Conservation (phyloP, 1,139 yeast genomes). For the Candida tropicalis region DNA sequence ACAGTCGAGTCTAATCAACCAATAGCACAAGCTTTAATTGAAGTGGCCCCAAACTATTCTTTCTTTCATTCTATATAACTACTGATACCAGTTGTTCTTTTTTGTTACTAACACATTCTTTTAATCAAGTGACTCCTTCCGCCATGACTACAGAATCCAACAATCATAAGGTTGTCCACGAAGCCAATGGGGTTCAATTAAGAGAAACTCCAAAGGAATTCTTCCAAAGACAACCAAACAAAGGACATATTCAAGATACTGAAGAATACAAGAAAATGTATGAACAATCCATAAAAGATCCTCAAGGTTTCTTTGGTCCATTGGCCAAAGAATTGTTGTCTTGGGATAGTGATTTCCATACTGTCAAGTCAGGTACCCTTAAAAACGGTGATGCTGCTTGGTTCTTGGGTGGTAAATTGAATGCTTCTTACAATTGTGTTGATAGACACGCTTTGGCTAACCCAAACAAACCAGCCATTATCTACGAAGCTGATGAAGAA, state of each 20-base stretch:
- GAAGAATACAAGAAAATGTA: conserved; percentile 79
- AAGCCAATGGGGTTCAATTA: conserved; percentile 68
- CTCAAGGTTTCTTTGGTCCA: conserved; percentile 82
- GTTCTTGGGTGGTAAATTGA: conserved; percentile 77
- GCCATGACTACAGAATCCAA: conserved; percentile 21
- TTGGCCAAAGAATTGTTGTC: conserved; percentile 75
- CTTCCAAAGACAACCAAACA: conserved; percentile 68
- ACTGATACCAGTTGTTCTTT: too few species aligned
- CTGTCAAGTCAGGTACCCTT: conserved; percentile 70
- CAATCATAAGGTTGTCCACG: conserved; percentile 65
- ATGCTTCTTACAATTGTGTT: conserved; percentile 76
- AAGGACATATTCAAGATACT: conserved; percentile 50
- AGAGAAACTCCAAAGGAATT: conserved; percentile 77
- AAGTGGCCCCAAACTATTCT: not conserved
- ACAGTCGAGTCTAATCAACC: too few species aligned
- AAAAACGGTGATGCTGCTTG: conserved; percentile 71
- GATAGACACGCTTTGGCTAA: conserved; percentile 77
- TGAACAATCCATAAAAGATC: conserved; percentile 75
- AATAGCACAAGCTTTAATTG: too few species aligned
- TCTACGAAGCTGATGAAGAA: conserved; percentile 81
- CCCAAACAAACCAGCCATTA: conserved; percentile 73
- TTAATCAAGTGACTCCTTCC: conserved; percentile 7
- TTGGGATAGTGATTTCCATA: conserved; percentile 84
- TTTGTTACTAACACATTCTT: not conserved
- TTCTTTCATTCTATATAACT: not conserved